These are phyloP conservation scores for Ceratocystis diversiconidia DNA, from an alignment of 2,329 filamentous ascomycete genomes.

Conservation along the genomic window DNA sequence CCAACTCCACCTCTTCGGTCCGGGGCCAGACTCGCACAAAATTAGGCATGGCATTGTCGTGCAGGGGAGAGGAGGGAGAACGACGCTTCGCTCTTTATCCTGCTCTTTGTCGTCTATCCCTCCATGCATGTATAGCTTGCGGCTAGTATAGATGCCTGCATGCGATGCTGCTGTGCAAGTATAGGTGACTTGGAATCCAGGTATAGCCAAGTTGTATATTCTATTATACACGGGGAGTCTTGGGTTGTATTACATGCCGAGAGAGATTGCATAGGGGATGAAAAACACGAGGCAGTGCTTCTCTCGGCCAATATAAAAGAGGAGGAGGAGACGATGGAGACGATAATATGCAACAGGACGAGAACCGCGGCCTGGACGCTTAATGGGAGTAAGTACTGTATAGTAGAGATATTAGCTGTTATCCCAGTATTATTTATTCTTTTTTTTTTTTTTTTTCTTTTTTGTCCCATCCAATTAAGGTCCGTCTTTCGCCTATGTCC, in stretches of 20 bases:
- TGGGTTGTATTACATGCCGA: too few species aligned
- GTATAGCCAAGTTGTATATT: background rate
- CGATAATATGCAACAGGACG: too few species aligned
- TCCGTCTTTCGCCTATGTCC: background rate
- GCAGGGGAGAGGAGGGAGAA: background rate
- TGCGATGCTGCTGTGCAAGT: background rate
- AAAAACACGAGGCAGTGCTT: too few species aligned
- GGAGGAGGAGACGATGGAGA: too few species aligned
- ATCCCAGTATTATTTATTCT: background rate
- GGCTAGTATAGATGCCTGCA: background rate
- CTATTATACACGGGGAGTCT: too few species aligned
- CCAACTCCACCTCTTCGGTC: background rate
- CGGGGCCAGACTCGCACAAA: background rate
- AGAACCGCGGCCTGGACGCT: background rate
- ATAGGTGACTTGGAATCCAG: background rate
- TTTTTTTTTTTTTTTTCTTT: background rate
- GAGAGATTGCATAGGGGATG: too few species aligned
- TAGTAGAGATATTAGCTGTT: background rate
- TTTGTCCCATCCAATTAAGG: background rate
- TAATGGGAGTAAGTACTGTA: background rate
- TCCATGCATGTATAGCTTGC: background rate
- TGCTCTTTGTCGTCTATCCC: background rate
- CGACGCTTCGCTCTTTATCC: background rate
- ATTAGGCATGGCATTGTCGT: too few species aligned
- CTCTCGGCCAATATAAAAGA: too few species aligned